Percentiles rank a stretch among this genome's conserved stretches.
Conservation (phyloP, 2,329 filamentous ascomycete genomes). For the Fusarium aywerte region DNA sequence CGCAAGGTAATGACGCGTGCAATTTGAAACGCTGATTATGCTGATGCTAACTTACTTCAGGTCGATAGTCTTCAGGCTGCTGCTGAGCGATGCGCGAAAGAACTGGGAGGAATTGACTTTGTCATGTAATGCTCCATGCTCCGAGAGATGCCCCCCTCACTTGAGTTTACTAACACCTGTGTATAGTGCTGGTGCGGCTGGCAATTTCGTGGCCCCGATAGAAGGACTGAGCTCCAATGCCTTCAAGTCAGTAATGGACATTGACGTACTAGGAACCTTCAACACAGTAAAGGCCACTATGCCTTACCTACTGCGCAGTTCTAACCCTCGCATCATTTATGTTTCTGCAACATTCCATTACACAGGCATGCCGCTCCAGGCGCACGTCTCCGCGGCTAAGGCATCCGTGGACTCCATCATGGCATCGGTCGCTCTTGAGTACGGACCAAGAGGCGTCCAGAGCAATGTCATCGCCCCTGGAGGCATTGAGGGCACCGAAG, state of each 20-base stretch:
- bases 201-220: constrained; percentile 93
- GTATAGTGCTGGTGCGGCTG: constrained; percentile 87
- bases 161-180: not conserved
- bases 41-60: constrained; percentile 31
- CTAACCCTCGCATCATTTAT: constrained; percentile 83
- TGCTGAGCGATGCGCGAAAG: constrained; percentile 80
- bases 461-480: constrained; percentile 92
- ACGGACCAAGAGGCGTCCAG: constrained; percentile 86
- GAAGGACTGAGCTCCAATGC: constrained; percentile 85
- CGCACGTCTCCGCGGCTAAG: constrained; percentile 92
- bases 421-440: constrained; percentile 83
- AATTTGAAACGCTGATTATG: not conserved
- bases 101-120: constrained; percentile 90
- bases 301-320: constrained; percentile 82
- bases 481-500: constrained; percentile 86
- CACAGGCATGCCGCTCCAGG: constrained; percentile 84
- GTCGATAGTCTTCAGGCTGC: constrained; percentile 64
- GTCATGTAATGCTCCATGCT: constrained; percentile 75
- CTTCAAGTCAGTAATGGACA: constrained; percentile 96
- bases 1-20: constrained; percentile 64
- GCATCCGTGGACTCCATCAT: constrained; percentile 89
- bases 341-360: constrained; percentile 94
- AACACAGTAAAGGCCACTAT: constrained; percentile 95
- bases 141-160: not conserved
- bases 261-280: constrained; percentile 92